Conservation (phyloP, 78 protist genomes). For the Dictyostelium capitatum region DNA sequence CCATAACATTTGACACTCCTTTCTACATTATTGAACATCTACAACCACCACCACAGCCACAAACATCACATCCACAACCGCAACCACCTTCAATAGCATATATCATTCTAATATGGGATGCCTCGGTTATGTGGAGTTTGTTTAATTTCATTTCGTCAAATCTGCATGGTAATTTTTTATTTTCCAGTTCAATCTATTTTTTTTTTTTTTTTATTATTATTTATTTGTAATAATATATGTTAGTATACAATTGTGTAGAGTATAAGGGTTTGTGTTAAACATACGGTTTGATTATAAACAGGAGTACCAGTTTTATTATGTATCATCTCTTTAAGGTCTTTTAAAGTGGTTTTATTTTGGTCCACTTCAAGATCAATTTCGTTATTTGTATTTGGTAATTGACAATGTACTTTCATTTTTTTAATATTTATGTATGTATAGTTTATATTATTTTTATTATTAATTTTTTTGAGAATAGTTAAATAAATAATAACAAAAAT, state of each 20-base stretch:
- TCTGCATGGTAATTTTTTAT: not conserved
- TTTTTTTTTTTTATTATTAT: too few relatives aligned
- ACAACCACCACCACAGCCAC: not conserved
- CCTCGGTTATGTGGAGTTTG: not conserved
- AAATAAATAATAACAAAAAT: too few relatives aligned
- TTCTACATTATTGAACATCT: too few relatives aligned
- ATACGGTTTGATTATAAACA: too few relatives aligned
- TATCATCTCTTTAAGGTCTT: constrained; percentile 5
- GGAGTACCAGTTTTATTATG: constrained; percentile 25
- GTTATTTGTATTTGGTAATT: constrained; percentile 5
- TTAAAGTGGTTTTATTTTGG: not conserved
- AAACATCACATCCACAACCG: not conserved
- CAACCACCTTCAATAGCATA: constrained; percentile 27
- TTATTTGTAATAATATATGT: too few relatives aligned
- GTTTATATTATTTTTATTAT: not conserved
- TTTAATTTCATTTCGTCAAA: not conserved
- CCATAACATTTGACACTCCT: too few relatives aligned
- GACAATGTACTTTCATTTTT: constrained; percentile 29
- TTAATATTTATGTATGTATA: not conserved
- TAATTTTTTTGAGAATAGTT: too few relatives aligned
- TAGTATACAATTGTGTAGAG: too few relatives aligned
- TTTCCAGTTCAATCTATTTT: not conserved
- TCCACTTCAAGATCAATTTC: not conserved
- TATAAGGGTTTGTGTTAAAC: too few relatives aligned
- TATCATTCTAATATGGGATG: not conserved